Base-by-base conservation (phyloP, 2,329 filamentous ascomycete genomes). In the Talaromyces piceae region DNA sequence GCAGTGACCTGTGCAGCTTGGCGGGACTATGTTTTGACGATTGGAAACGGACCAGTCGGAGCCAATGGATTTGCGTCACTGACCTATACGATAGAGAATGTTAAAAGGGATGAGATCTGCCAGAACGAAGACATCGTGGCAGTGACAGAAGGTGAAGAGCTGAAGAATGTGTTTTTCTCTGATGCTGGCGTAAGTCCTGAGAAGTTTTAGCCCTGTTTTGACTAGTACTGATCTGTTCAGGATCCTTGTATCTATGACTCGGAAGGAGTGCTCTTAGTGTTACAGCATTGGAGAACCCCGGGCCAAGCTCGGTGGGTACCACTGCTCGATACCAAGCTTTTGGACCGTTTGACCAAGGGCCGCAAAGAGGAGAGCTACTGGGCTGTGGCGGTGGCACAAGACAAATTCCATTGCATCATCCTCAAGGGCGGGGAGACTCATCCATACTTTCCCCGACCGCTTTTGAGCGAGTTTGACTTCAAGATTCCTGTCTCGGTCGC, bases 351-450 rank as follows among this genome's bases (percentile, higher is more conserved):
- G 3, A 86, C 88, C 0, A 84, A 82, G 2, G 93, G 93, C 23
- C 84, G 85, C 52, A 96, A 95, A 68, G 80, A 86, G 57, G 93
- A 98, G 70, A 81, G 78, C 0, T 98, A 98, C 74, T 98, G 91
- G 80, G 93, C 93, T 1, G 88, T 98, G 27, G 93, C 93, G 1
- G 91, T 97, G 1, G 89, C 91, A 2, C 83, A 91, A 61, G 80
- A 87, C 63, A 91, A 87, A 63, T 98, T 98, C 70, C 91, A 97
- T 76, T 98, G 94, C 73, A 96, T 98, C 71, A 97, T 98, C 61
- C 83, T 98, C 64, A 98, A 98, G 72, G 93, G 93, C 56, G 87
- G 87, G 30, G 93, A 98, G 65, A 81, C 86, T 63, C 88, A 96
- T 63, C 91, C 91, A 0, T 96, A 93, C 73, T 97, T 91, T 72